Base-by-base conservation (phyloP, 768 basidiomycete species). In the Thelephora ganbajun region DNA sequence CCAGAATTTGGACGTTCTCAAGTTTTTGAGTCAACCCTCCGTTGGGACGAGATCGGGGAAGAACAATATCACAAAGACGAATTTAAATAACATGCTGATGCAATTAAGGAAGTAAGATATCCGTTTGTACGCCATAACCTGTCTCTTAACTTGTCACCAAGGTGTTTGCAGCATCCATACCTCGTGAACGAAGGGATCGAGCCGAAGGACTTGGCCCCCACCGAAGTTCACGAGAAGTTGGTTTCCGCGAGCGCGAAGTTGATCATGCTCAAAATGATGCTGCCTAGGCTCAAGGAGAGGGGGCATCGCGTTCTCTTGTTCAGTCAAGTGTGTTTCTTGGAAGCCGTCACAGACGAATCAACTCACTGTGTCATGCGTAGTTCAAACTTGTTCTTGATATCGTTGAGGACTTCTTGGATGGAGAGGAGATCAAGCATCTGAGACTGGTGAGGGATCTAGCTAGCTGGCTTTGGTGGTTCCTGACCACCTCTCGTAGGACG, bases 91-190 rank as follows among this genome's bases (percentile, higher is more conserved):
- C 56, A 66, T 91, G 44, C 66, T 92, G 43, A 92, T 93, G 89
- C 82, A 93, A 55, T 60, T 91, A 35, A 73, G 89, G 53, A 91
- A 90, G 86, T 87, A 56, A 48, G 81, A 62, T 14, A 23, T 43
- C 42, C 46, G 13, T 35, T 23, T 35, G 26, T 41, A 18, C 34
- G 13, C 20, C 48, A 2, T 5, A 20, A 35, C 43, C 26, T 11
- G 22, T 33, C 11, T 44, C 33, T 12, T 42, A 51, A n/a, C 34
- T 50, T 20, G 46, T 23, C 41, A 19, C 39, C 36, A 43, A 90
- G 87, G 63, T 90, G 87, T 60, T 64, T 91, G 13, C 92, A 94
- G 65, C 92, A 96, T 62, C 91, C 92, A 0, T 94, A 94, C 59
- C 72, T 94, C 44, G 80, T 87, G 47, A 79, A 77, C 11, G 71